Percentiles rank a stretch among this genome's conserved stretches.
phyloP scores from a whole-genome alignment of 2,329 filamentous ascomycete genomes.

The Ilyonectria robusta region DNA sequence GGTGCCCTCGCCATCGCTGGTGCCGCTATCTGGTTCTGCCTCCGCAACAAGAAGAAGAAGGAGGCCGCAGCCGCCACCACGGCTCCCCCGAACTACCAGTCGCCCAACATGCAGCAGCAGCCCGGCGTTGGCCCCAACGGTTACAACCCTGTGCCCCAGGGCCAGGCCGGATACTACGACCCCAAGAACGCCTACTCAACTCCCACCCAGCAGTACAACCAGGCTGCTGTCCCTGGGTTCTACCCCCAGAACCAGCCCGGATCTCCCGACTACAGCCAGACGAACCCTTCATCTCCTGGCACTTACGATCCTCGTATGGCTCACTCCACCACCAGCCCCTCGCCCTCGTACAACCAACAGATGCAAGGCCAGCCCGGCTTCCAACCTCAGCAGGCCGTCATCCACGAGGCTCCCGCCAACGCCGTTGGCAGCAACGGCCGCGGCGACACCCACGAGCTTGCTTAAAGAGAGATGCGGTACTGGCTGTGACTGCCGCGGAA shows the following conservation, averaged over 20 bases:
- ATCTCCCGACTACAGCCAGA: constrained; percentile 30
- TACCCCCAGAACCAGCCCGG: constrained; percentile 33
- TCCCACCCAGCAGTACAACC: constrained; percentile 41
- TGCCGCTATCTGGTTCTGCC: constrained; percentile 50
- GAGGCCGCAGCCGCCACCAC: constrained; percentile 23
- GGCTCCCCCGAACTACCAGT: constrained; percentile 27
- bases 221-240: constrained; percentile 33
- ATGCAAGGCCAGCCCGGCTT: constrained; percentile 37
- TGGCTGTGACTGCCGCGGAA: not conserved
- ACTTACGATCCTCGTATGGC: constrained; percentile 41
- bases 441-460: constrained; percentile 60
- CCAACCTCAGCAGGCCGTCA: constrained; percentile 44
- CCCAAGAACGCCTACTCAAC: constrained; percentile 46
- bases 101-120: constrained; percentile 36
- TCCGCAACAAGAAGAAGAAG: constrained; percentile 49
- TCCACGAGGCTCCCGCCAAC: constrained; percentile 54
- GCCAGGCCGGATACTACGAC: constrained; percentile 45
- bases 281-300: constrained; percentile 27
- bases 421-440: constrained; percentile 33
- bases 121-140: constrained; percentile 30
- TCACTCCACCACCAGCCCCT: constrained; percentile 35
- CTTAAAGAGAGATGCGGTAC: constrained; percentile 34
- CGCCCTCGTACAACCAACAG: constrained; percentile 36
- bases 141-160: constrained; percentile 33
- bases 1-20: constrained; percentile 50